phyloP scores from a whole-genome alignment of 108 stramenopile species.

The Conticribra weissflogii region DNA sequence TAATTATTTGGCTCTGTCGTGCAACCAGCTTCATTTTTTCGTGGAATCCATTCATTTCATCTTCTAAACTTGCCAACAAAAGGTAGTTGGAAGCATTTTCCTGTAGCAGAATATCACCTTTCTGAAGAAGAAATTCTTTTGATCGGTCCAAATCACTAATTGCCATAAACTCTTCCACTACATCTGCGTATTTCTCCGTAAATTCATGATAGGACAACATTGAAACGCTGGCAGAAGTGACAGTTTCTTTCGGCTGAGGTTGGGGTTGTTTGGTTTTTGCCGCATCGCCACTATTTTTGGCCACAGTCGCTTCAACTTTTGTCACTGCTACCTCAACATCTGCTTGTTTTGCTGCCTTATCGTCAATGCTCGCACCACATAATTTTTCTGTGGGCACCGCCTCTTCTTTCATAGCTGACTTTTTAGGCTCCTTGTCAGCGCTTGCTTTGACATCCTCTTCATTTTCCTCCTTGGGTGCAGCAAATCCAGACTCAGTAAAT shows the following conservation, averaged over 20 bases:
- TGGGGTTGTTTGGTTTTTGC: slow-evolving; percentile 19
- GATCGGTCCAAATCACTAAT: slow-evolving; percentile 80
- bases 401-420: slow-evolving; percentile 34
- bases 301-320: slow-evolving; percentile 1
- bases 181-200: slow-evolving; percentile 86
- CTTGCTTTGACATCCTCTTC: not conserved
- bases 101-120: slow-evolving; percentile 91
- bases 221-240: slow-evolving; percentile 58
- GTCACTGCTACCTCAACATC: slow-evolving; percentile 7
- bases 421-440: slow-evolving; percentile 40
- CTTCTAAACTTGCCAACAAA: slow-evolving; percentile 93
- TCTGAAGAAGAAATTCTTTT: slow-evolving; percentile 84
- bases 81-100: slow-evolving; percentile 97
- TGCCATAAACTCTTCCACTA: slow-evolving; percentile 91
- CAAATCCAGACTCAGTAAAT: slow-evolving; percentile 76
- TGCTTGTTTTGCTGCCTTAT: slow-evolving; percentile 14
- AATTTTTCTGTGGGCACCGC: slow-evolving; percentile 53
- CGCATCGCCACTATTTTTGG: slow-evolving; percentile 2
- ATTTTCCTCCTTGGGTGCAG: slow-evolving; percentile 40
- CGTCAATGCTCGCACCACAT: slow-evolving; percentile 39
- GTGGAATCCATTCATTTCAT: slow-evolving; percentile 99
- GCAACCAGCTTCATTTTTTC: slow-evolving; percentile 95
- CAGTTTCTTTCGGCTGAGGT: slow-evolving; percentile 34
- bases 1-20: slow-evolving; percentile 90
- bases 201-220: slow-evolving; percentile 93